Base-by-base conservation (phyloP, 768 basidiomycete species). In the Galerina marginata region DNA sequence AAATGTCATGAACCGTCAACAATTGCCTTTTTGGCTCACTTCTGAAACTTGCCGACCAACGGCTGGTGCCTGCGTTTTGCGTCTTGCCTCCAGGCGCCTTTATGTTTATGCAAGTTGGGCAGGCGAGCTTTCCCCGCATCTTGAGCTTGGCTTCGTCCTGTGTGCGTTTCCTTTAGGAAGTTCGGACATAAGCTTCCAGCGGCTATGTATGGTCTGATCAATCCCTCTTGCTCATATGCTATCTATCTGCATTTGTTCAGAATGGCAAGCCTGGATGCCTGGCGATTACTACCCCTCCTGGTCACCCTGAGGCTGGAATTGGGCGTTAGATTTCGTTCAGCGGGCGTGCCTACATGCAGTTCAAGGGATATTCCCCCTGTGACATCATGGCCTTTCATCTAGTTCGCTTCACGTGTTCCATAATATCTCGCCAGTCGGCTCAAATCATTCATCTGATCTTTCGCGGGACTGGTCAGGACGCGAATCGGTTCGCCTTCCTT, bases 121-220 rank as follows among this genome's bases (percentile, higher is more conserved):
- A 33, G 29, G 29, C 29, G 29, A 37, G 20, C 9, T 51, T 51
- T 51, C 50, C 50, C 50, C 50, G 50, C 50, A 51, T 20, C 37
- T 53, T 25, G 3, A 15, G 36, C 51, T 52, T 53, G 39, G 51
- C 51, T 26, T 53, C 51, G 15, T 14, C 11, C 36, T 42, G 38
- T 40, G 14, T 10, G n/a, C n/a, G 4, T 47, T 23, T 44, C 11
- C 23, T 53, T 48, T 16, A 36, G 44, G 52, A 29, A 54, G 37
- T 14, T 54, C 58, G 52, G 58, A 59, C 45, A 54, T 59, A 54
- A 53, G 26, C 37, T 38, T 25, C 16, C 43, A 39, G 29, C 58
- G 15, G 9, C 39, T 26, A 51, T 33, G 33, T 20, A 33, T 29
- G 23, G 37, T 20, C 29, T 37, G 14, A 45, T 25, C 45, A 36